phyloP scores from a whole-genome alignment of 192 early-diverging fungal species.

The Linnemannia exigua region DNA sequence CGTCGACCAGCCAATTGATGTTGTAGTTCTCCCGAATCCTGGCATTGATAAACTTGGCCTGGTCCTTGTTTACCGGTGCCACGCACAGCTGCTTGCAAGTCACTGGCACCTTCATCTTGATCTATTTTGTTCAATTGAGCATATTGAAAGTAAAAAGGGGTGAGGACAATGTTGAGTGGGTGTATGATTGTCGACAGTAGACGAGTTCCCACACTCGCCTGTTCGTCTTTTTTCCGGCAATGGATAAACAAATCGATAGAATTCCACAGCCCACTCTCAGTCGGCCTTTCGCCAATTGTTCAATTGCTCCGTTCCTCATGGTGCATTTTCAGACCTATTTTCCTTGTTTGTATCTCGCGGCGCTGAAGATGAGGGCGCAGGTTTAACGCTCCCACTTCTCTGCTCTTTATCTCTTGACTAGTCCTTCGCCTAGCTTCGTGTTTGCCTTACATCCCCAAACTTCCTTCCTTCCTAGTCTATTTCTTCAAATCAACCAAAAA shows the following conservation, averaged over 20 bases:
- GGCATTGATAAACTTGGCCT: slow-evolving; percentile 90
- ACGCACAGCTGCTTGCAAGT: slow-evolving; percentile 80
- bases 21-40: slow-evolving; percentile 84
- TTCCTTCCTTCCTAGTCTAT: no score
- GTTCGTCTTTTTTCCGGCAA: no score
- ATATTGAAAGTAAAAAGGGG: background rate
- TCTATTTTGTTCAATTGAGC: slow-evolving; percentile 9
- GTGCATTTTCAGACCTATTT: no score
- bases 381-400: background rate
- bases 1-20: slow-evolving; percentile 92
- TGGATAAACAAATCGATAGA: background rate
- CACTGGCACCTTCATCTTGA: slow-evolving; percentile 24
- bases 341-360: background rate
- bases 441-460: no score
- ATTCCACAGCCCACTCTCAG: background rate
- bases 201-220: no score
- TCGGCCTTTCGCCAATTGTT: background rate
- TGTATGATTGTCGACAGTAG: no score
- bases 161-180: background rate
- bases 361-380: background rate
- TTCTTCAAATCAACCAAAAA: no score
- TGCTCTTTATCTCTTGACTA: background rate
- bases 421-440: no score
- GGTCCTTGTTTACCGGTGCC: slow-evolving; percentile 67
- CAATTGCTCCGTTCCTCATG: background rate